Conservation (phyloP, 2,329 filamentous ascomycete species). For the Aspergillus brasiliensis region DNA sequence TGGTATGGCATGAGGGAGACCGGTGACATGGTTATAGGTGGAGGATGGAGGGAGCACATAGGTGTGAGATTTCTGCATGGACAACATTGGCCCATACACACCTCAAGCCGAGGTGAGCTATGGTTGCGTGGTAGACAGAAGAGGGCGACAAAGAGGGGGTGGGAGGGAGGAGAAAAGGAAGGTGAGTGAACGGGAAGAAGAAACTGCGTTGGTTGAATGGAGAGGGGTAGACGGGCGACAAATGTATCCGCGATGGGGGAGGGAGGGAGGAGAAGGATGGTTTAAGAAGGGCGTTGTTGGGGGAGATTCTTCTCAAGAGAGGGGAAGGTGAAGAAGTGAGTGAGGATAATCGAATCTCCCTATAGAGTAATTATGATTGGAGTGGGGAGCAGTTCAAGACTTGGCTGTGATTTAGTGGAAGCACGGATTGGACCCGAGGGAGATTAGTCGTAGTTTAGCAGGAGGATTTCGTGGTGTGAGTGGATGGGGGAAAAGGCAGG, state of each 20-base stretch:
- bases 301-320: background rate
- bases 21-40: slow-evolving; percentile 19
- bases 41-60: slow-evolving; percentile 27
- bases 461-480: background rate
- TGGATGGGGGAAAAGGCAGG: too few species aligned
- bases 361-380: slow-evolving; percentile 5
- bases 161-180: background rate
- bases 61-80: slow-evolving; percentile 39
- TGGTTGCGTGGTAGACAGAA: background rate
- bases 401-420: slow-evolving; percentile 16
- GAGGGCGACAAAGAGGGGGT: background rate
- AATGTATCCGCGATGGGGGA: background rate
- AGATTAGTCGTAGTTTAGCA: background rate
- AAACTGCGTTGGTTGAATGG: background rate
- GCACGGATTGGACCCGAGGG: background rate
- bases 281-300: background rate
- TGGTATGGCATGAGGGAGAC: slow-evolving; percentile 11
- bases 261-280: background rate
- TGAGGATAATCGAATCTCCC: slow-evolving; percentile 8
- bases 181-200: background rate
- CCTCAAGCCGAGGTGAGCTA: slow-evolving; percentile 7
- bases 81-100: slow-evolving; percentile 38
- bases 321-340: background rate
- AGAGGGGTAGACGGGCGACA: slow-evolving; percentile 1
- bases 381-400: slow-evolving; percentile 11